Base-by-base conservation (phyloP, 2,329 filamentous ascomycete species). In the Trematosphaeria pertusa region DNA sequence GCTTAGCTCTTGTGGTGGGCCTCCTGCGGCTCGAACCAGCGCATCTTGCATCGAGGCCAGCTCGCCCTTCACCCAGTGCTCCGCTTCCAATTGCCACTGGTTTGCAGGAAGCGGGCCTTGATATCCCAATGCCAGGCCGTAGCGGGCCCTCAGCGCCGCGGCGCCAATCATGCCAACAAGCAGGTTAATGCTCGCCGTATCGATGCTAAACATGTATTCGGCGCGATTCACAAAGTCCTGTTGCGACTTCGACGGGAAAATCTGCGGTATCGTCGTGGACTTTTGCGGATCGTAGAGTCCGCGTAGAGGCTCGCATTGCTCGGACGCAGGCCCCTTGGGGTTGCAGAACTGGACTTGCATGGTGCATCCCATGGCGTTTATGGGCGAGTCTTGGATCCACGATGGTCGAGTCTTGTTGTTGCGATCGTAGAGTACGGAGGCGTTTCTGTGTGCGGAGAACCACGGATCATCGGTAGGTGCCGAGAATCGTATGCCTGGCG, bases 311-410 rank as follows among this genome's bases (percentile, higher is more conserved):
- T 49, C 61, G 37, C 59, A 67, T 7, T 49, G 50, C 11, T 49
- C 61, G 37, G 58, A 67, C 17, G 45, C 43, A 17, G 38, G 28
- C 3, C 43, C 37, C 11, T 35, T 52, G 2, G 66, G 59, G 11
- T 69, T 68, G 52, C 70, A 73, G 22, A 67, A 56, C 46, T 73
- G 65, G 30, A 65, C 60, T 46, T 71, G 70, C 19, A 69, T 61
- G n/a, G 55, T 54, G 38, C 71, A 74, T 0, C 59, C 69, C 11
- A 71, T 49, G 4, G 58, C 54, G 11, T 43, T 43, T 8, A 61
- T 51, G 3, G 45, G 56, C 18, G 59, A 31, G 38, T 70, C 65
- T 18, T 26, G 53, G 15, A 26, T 24, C 22, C 32, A 61, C 56
- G 46, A 28, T 18, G 11, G 35, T 44, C 21, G 31, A 31, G 18